Evolutionary conservation across 2,329 filamentous ascomycete species (phyloP).

Genomic region (Coleophoma eucalyptorum): DNA sequence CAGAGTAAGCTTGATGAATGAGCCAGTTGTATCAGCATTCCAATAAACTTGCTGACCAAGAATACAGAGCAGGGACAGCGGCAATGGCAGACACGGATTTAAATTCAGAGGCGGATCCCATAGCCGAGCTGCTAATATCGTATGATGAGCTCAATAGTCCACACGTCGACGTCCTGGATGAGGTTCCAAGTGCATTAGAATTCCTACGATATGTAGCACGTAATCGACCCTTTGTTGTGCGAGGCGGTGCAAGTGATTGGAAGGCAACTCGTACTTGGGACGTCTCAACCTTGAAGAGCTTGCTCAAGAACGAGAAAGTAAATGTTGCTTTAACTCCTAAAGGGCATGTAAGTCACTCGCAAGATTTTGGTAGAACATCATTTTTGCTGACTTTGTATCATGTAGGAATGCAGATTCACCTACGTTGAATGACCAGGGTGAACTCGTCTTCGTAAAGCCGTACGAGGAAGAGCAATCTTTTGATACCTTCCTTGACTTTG

Average conservation of each 20-base stretch:
- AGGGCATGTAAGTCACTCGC: constrained; percentile 43
- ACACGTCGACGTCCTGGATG: constrained; percentile 54
- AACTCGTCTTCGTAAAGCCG: constrained; percentile 65
- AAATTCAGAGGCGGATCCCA: constrained; percentile 29
- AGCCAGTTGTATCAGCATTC: no score
- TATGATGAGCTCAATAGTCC: constrained; percentile 70
- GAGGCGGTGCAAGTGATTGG: constrained; percentile 60
- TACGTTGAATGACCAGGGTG: constrained; percentile 31
- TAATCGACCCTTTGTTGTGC: constrained; percentile 73
- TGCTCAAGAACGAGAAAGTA: constrained; percentile 53
- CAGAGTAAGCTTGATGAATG: no score
- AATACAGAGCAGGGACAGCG: no score
- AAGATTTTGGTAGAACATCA: constrained; percentile 7
- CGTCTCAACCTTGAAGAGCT: constrained; percentile 50
- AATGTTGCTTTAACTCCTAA: constrained; percentile 76
- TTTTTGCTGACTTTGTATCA: background rate
- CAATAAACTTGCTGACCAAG: no score
- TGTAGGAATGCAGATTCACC: constrained; percentile 48
- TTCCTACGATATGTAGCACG: constrained; percentile 74
- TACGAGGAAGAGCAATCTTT: constrained; percentile 65
- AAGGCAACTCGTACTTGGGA: constrained; percentile 60
- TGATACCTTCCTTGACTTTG: constrained; percentile 54
- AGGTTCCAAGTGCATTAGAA: constrained; percentile 69
- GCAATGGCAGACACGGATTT: no score
- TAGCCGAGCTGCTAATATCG: constrained; percentile 56